A percentile compares a stretch with the other conserved stretches of the same genome.
These are phyloP conservation scores for Microbotryum violaceum DNA, from an alignment of 1,284 basidiomycete genomes.

Conservation along the genomic window DNA sequence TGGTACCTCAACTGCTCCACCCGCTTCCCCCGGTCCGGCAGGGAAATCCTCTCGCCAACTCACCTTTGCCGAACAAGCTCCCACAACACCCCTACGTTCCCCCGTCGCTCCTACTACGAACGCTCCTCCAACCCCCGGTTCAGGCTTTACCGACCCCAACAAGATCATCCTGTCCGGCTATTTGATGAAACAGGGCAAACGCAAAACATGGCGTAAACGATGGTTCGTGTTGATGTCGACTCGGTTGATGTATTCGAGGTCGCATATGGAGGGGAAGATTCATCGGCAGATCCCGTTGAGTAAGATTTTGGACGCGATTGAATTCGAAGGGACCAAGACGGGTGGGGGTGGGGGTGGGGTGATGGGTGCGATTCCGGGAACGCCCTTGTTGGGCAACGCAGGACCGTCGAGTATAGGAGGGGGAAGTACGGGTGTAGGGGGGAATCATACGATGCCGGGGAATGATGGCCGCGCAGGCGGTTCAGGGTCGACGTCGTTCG, in stretches of 20 bases:
- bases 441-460: neutral
- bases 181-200: slow-evolving; percentile 92
- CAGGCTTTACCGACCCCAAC: slow-evolving; percentile 21
- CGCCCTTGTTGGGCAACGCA: neutral
- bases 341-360: neutral
- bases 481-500: slow-evolving; percentile 18
- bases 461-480: neutral
- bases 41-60: neutral
- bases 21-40: neutral
- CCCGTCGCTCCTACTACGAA: neutral
- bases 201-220: slow-evolving; percentile 86
- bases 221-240: slow-evolving; percentile 44
- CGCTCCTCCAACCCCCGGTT: neutral
- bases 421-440: no score
- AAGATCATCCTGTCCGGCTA: slow-evolving; percentile 81
- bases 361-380: neutral
- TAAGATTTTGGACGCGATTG: slow-evolving; percentile 85
- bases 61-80: no score
- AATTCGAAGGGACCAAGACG: slow-evolving; percentile 50
- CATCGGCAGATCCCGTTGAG: slow-evolving; percentile 76
- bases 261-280: slow-evolving; percentile 63
- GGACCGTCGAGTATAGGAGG: no score
- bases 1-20: slow-evolving; percentile 1
- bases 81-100: neutral
- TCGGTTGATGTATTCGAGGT: slow-evolving; percentile 40